A percentile compares a stretch with the other conserved stretches of the same genome.
Evolutionary conservation across 2,329 filamentous ascomycete species (phyloP).

Genomic region (Sphaerulina vaccinii): DNA sequence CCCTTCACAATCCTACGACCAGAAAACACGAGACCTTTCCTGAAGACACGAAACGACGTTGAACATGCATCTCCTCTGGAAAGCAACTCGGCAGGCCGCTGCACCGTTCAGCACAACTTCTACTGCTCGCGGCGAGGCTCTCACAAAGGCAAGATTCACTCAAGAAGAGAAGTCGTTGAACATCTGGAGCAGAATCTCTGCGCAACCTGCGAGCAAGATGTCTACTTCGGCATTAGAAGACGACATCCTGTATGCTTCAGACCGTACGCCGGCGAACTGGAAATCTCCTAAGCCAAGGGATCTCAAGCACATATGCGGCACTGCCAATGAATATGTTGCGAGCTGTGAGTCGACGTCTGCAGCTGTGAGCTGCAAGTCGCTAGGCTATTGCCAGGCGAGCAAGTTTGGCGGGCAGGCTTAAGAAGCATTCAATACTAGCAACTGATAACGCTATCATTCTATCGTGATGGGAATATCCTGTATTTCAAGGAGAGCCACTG

Average conservation of each 20-base stretch:
- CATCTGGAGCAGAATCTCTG: constrained; percentile 3
- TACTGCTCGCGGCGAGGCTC: constrained; percentile 1
- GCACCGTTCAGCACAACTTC: constrained; percentile 12
- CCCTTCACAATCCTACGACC: not conserved
- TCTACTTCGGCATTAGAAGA: constrained; percentile 2
- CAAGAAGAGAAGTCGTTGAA: constrained; percentile 3
- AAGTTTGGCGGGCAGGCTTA: constrained; percentile 2
- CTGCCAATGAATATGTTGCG: constrained; percentile 5
- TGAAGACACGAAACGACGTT: not conserved
- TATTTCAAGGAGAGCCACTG: too few relatives aligned
- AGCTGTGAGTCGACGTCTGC: not conserved
- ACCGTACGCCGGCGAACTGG: not conserved
- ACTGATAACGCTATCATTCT: too few relatives aligned
- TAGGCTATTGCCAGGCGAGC: constrained; percentile 5
- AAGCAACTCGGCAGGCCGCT: constrained; percentile 11
- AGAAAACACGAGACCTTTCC: not conserved
- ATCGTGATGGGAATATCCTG: too few relatives aligned
- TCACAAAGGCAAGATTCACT: constrained; percentile 9
- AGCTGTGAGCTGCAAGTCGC: constrained; percentile 1
- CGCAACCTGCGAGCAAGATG: constrained; percentile 4
- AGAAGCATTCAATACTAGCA: too few relatives aligned
- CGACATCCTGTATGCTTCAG: constrained; percentile 3
- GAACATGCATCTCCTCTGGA: constrained; percentile 10
- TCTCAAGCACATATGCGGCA: constrained; percentile 1
- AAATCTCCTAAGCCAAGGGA: constrained; percentile 6